Conservation (phyloP, 2,329 filamentous ascomycete species). For the Hypoxylon sp. region DNA sequence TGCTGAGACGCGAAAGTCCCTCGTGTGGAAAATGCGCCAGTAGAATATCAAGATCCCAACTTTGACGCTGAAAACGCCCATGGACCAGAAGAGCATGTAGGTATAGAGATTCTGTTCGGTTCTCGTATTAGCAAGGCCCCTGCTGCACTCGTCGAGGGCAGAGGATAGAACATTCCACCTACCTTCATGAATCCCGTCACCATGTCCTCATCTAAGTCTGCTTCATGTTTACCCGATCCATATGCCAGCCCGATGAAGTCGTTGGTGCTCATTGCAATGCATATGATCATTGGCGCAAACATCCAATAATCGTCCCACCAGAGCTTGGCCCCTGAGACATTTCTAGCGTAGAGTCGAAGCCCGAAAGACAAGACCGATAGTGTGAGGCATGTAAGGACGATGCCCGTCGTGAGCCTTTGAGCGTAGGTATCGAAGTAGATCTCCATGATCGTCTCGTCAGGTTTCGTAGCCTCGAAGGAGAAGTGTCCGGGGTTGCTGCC, state of each 20-base stretch:
- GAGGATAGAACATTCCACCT: background rate
- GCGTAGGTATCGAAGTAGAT: slow-evolving; percentile 37
- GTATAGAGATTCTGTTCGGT: slow-evolving; percentile 38
- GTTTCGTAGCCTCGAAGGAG: slow-evolving; percentile 8
- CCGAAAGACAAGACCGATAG: slow-evolving; percentile 40
- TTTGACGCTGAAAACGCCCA: slow-evolving; percentile 43
- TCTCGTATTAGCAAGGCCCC: slow-evolving; percentile 12
- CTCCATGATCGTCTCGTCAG: slow-evolving; percentile 7
- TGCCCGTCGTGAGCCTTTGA: slow-evolving; percentile 42
- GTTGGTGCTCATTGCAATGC: slow-evolving; percentile 37
- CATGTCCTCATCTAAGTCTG: slow-evolving; percentile 29
- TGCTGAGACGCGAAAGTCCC: slow-evolving; percentile 37
- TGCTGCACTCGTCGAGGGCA: background rate
- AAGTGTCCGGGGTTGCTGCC: too few relatives aligned
- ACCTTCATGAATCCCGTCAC: slow-evolving; percentile 40
- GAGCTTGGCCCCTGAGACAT: slow-evolving; percentile 37
- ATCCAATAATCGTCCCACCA: slow-evolving; percentile 47
- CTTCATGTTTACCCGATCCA: slow-evolving; percentile 41
- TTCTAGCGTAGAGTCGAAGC: slow-evolving; percentile 41
- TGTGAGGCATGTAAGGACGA: slow-evolving; percentile 40
- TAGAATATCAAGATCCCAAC: slow-evolving; percentile 45
- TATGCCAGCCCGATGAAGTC: slow-evolving; percentile 39
- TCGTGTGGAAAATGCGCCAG: slow-evolving; percentile 42
- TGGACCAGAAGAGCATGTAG: slow-evolving; percentile 43
- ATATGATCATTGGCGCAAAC: slow-evolving; percentile 42